Evolutionary conservation across 2,329 filamentous ascomycete genomes (phyloP).

Genomic region (Cladophialophora bantiana): DNA sequence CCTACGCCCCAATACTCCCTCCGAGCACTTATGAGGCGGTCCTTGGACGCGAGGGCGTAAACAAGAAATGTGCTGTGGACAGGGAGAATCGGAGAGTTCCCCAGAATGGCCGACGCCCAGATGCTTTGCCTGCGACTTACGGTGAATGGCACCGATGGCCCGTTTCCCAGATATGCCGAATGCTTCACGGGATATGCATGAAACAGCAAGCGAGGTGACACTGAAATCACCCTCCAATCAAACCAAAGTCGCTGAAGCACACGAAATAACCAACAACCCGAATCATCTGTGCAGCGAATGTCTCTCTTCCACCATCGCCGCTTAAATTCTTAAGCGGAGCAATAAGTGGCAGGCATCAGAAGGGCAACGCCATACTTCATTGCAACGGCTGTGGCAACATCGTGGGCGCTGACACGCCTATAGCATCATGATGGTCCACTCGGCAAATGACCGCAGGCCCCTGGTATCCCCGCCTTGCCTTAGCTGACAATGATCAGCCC

Average conservation of each 20-base stretch:
- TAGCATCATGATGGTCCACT: not conserved
- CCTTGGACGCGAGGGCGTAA: not conserved
- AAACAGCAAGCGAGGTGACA: not conserved
- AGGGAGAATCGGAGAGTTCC: not conserved
- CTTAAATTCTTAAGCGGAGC: conserved; percentile 11
- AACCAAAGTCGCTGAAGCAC: not conserved
- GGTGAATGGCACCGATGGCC: not conserved
- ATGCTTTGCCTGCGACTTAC: not conserved
- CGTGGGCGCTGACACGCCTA: not conserved
- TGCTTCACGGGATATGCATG: not conserved
- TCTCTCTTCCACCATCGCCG: not conserved
- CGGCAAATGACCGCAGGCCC: conserved; percentile 14
- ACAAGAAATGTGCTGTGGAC: not conserved
- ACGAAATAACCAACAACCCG: not conserved
- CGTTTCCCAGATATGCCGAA: conserved; percentile 3
- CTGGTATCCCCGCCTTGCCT: conserved; percentile 3
- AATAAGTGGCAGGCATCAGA: not conserved
- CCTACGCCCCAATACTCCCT: not conserved
- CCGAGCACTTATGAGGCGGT: not conserved
- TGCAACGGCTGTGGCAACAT: not conserved
- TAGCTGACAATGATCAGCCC: conserved; percentile 12
- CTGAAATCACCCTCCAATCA: not conserved
- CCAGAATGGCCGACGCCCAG: not conserved
- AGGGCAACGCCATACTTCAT: not conserved
- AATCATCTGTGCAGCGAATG: not conserved